Evolutionary conservation across 805 yeast genomes (phyloP).

Genomic region (Cyberlindnera xishuangbannaensis): DNA sequence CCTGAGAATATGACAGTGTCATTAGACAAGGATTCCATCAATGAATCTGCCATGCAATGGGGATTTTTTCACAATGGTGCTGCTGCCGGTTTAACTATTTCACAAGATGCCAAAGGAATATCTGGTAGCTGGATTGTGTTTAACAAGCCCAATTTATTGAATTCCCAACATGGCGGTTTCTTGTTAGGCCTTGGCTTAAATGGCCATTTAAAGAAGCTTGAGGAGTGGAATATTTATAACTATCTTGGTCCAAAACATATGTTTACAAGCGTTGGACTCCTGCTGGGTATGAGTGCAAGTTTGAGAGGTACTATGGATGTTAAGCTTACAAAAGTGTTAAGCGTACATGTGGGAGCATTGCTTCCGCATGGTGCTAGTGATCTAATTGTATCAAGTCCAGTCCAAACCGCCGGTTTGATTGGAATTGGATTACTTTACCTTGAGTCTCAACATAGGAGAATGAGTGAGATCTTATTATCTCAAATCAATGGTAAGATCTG

Average conservation of each 20-base stretch:
- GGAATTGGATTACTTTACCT: slow-evolving; percentile 85
- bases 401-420: slow-evolving; percentile 86
- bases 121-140: slow-evolving; percentile 90
- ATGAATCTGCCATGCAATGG: slow-evolving; percentile 57
- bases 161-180: slow-evolving; percentile 91
- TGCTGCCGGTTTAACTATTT: slow-evolving; percentile 74
- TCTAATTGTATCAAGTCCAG: slow-evolving; percentile 72
- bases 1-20: slow-evolving; percentile 65
- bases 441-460: slow-evolving; percentile 73
- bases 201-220: slow-evolving; percentile 77
- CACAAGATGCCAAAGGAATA: slow-evolving; percentile 61
- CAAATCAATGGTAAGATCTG: slow-evolving; percentile 55
- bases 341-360: slow-evolving; percentile 89
- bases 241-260: slow-evolving; percentile 86
- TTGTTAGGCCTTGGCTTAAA: slow-evolving; percentile 86
- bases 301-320: slow-evolving; percentile 75
- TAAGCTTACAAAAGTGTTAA: slow-evolving; percentile 81
- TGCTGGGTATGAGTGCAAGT: slow-evolving; percentile 92
- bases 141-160: slow-evolving; percentile 57
- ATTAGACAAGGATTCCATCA: slow-evolving; percentile 47
- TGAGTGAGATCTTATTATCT: slow-evolving; percentile 72
- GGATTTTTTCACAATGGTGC: slow-evolving; percentile 92
- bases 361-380: slow-evolving; percentile 89
- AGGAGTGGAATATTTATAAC: slow-evolving; percentile 95
- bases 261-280: slow-evolving; percentile 76